These are phyloP conservation scores for Tricholoma matsutake DNA, from an alignment of 768 basidiomycete genomes.

Conservation along the genomic window DNA sequence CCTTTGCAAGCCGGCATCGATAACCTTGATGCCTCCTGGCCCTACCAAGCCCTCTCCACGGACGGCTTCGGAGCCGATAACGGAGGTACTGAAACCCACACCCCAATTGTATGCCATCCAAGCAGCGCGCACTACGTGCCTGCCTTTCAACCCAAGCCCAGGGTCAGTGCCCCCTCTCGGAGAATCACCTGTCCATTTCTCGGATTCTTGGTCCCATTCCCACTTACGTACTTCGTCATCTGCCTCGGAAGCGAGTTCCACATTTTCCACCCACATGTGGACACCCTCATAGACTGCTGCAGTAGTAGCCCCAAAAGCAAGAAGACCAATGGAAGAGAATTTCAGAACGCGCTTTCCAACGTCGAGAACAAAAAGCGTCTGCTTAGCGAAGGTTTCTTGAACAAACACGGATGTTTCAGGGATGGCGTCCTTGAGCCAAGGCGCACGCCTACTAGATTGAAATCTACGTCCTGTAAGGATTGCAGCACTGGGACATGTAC, in stretches of 20 bases:
- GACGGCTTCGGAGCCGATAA: conserved; percentile 36
- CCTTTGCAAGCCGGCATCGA: conserved; percentile 53
- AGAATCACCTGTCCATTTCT: conserved; percentile 57
- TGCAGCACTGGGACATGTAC: neutral
- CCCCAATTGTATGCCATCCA: conserved; percentile 76
- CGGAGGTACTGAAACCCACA: conserved; percentile 36
- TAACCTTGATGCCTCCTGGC: conserved; percentile 36
- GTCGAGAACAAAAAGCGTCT: conserved; percentile 37
- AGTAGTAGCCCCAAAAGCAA: conserved; percentile 42
- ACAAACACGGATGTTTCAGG: conserved; percentile 15
- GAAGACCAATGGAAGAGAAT: conserved; percentile 43
- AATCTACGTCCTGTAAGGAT: conserved; percentile 4
- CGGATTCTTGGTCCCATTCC: conserved; percentile 66
- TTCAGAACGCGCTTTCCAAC: conserved; percentile 47
- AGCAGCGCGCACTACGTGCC: conserved; percentile 62
- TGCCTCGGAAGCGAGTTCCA: conserved; percentile 41
- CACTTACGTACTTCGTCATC: conserved; percentile 55
- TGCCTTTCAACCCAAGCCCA: conserved; percentile 55
- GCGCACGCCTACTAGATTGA: conserved; percentile 9
- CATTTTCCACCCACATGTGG: conserved; percentile 64
- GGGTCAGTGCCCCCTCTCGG: conserved; percentile 68
- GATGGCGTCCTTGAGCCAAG: conserved; percentile 15
- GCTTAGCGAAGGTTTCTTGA: conserved; percentile 28
- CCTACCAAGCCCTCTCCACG: conserved; percentile 28
- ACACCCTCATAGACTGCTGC: conserved; percentile 49